A percentile compares a stretch with the other conserved stretches of the same genome.
phyloP scores from a whole-genome alignment of 331 rosid genomes.

The Saraca asoca region DNA sequence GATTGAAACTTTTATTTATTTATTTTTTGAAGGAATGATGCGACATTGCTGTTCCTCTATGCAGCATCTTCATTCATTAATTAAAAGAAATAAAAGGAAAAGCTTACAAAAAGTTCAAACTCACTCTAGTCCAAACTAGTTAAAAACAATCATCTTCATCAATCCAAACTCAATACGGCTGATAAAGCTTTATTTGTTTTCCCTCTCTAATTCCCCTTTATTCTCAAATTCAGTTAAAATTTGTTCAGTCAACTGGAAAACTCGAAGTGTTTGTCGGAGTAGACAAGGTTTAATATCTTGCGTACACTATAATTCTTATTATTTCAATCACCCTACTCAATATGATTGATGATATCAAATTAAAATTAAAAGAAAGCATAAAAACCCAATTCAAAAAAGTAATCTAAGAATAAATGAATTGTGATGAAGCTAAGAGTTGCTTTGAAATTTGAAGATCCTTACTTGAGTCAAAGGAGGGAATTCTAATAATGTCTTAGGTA shows the following conservation, averaged over 20 bases:
- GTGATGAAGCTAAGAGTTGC: slow-evolving; percentile 8
- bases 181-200: neutral
- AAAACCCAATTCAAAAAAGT: neutral
- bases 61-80: too few species aligned
- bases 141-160: slow-evolving; percentile 45
- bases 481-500: slow-evolving; percentile 34
- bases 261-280: slow-evolving; percentile 26
- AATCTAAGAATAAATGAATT: slow-evolving; percentile 7
- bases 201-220: slow-evolving; percentile 18
- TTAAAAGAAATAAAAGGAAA: too few species aligned
- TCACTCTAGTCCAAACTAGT: slow-evolving; percentile 46
- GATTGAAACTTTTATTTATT: too few species aligned
- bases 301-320: slow-evolving; percentile 48
- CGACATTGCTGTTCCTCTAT: too few species aligned
- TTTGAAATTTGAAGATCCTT: slow-evolving; percentile 31
- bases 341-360: neutral
- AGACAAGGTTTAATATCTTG: slow-evolving; percentile 31
- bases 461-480: slow-evolving; percentile 81
- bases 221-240: slow-evolving; percentile 32
- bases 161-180: slow-evolving; percentile 52
- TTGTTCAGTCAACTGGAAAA: slow-evolving; percentile 40
- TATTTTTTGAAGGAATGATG: too few species aligned
- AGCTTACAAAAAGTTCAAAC: slow-evolving; percentile 39
- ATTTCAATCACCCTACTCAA: slow-evolving; percentile 71
- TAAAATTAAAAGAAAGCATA: slow-evolving; percentile 19